Evolutionary conservation across 2,329 filamentous ascomycete species (phyloP), one percentile per base, ranked within the genome.

Genomic region (Magnaporthiopsis poae): DNA sequence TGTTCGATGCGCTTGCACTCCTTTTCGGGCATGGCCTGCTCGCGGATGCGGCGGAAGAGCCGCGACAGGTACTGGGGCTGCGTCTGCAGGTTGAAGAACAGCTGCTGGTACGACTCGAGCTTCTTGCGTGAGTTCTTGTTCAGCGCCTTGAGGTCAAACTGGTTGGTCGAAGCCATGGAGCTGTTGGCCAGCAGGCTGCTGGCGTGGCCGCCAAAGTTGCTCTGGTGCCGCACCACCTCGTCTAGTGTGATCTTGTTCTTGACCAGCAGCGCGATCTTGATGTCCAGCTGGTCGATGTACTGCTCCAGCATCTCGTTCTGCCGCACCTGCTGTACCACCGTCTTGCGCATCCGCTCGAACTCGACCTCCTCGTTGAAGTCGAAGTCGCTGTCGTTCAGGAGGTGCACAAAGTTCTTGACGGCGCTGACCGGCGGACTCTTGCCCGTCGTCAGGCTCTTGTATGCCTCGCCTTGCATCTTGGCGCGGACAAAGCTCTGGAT

Each of bases 161-260:
- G 92, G 75, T 97, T 96, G 68, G 90, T 88, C 1, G 92, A 96
- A 1, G 89, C 86, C 69, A 96, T 93, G 64, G 93, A 88, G n/a
- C 87, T 90, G 78, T 95, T 97, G 67, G 91, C 90, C 63, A 99
- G 82, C 36, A 98, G 84, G 68, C 87, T 90, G 69, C 92, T 90
- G 29, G 69, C 65, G 73, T 95, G 90, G 2, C 94, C 93, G 66
- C 95, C 95, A 73, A 95, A 97, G 76, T 96, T 96, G 80, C 90
- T 94, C 74, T 99, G 95, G 75, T 98, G 95, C 72, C 92, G 92
- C 66, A 99, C 91, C 35, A 99, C 95, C 78, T 99, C 96, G 74
- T 99, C 95, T 4, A 99, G 84, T 0, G 95, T 98, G 73, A 99
- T 99, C 78, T 99, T 99, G 85, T 99, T 99, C 84, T 98, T 98